Evolutionary conservation across 345 rosid genomes (phyloP).

Genomic region (Rhodamnia rubescens): DNA sequence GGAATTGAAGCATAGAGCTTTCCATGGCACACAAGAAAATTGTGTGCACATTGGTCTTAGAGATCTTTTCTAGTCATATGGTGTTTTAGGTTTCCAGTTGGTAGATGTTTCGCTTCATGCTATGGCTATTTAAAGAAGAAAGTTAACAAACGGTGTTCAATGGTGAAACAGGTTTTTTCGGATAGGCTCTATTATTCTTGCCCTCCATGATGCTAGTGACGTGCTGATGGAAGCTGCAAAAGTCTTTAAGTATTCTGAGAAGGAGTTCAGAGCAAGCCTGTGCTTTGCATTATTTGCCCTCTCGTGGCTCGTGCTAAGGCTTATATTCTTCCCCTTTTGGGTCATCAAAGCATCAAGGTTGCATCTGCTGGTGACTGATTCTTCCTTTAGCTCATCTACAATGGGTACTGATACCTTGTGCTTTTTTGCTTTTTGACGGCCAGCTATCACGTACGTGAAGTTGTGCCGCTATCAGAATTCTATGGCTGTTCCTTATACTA

Average conservation of each 20-base stretch:
- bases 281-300: conserved; percentile 81
- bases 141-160: background rate
- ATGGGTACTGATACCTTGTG: background rate
- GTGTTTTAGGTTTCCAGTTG: background rate
- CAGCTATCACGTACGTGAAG: conserved; percentile 42
- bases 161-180: conserved; percentile 52
- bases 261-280: conserved; percentile 86
- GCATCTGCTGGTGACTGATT: conserved; percentile 5
- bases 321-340: conserved; percentile 92
- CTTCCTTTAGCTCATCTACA: background rate
- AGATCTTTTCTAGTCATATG: background rate
- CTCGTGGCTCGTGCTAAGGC: conserved; percentile 83
- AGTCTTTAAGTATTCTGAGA: conserved; percentile 76
- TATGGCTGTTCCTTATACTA: conserved; percentile 41
- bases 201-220: conserved; percentile 92
- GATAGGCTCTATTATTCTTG: conserved; percentile 70
- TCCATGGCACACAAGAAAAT: background rate
- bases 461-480: conserved; percentile 39
- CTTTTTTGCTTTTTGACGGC: background rate
- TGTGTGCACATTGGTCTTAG: background rate
- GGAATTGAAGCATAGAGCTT: background rate
- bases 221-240: conserved; percentile 90
- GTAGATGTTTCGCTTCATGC: background rate
- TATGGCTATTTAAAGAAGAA: background rate
- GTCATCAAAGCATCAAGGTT: conserved; percentile 73